Percentiles rank a stretch among this genome's conserved stretches.
These are phyloP conservation scores for Nothophaeocryptopus gaeumannii DNA, from an alignment of 2,329 filamentous ascomycete species.

Conservation along the genomic window DNA sequence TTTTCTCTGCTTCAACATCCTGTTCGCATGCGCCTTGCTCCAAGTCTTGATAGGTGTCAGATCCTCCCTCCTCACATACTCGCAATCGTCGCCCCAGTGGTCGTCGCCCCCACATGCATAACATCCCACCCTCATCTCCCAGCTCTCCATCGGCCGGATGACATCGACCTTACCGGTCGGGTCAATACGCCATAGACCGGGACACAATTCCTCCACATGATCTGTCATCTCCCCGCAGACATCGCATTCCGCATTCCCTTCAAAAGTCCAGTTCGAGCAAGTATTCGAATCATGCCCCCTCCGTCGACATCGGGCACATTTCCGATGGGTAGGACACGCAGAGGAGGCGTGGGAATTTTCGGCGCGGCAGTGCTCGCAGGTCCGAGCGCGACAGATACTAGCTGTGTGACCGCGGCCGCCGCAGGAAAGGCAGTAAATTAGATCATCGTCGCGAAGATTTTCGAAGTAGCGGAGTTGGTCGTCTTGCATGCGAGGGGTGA, in stretches of 20 bases:
- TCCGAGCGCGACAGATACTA: conserved; percentile 5
- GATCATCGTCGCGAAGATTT: background rate
- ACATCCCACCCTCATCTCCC: background rate
- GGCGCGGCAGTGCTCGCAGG: conserved; percentile 15
- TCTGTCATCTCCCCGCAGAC: conserved; percentile 6
- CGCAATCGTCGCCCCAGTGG: conserved; percentile 13
- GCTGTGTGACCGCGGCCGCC: conserved; percentile 14
- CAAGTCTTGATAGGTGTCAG: conserved; percentile 3
- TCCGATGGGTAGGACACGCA: conserved; percentile 14
- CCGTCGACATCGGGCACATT: conserved; percentile 16
- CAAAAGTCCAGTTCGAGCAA: conserved; percentile 8
- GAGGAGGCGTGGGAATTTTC: conserved; percentile 9
- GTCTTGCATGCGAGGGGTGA: conserved; percentile 2
- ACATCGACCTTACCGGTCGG: background rate
- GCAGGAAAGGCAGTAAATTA: conserved; percentile 18
- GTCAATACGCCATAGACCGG: conserved; percentile 22
- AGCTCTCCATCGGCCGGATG: background rate
- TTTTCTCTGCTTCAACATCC: background rate
- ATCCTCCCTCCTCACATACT: conserved; percentile 1
- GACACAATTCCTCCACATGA: conserved; percentile 29
- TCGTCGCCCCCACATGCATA: conserved; percentile 4
- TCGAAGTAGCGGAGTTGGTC: conserved; percentile 11
- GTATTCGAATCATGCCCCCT: conserved; percentile 13
- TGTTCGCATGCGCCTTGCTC: conserved; percentile 2
- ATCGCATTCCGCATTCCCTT: conserved; percentile 5